Conservation (phyloP, 2,329 filamentous ascomycete species). For the Plenodomus biglobosus region DNA sequence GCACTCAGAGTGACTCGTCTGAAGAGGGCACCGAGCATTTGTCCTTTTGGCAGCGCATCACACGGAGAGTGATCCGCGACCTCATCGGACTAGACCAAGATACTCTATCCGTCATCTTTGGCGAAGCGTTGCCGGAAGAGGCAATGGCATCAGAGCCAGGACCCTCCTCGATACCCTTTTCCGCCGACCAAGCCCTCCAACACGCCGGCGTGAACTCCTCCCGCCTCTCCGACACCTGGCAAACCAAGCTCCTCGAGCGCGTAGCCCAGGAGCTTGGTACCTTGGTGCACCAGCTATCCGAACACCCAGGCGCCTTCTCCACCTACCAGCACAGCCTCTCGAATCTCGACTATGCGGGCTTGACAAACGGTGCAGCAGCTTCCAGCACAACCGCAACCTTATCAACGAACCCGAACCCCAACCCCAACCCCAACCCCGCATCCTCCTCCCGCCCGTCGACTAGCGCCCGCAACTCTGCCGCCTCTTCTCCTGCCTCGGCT, state of each 20-base stretch:
- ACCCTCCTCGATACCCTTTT: conserved; percentile 13
- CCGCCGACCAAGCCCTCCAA: conserved; percentile 22
- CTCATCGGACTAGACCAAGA: conserved; percentile 88
- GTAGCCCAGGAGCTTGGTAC: conserved; percentile 85
- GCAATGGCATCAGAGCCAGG: conserved; percentile 5
- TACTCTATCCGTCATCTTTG: conserved; percentile 81
- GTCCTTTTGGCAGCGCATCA: conserved; percentile 78
- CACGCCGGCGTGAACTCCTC: conserved; percentile 31
- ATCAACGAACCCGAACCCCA: conserved; percentile 23
- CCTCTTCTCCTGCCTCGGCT: conserved; percentile 37
- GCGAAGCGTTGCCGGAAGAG: conserved; percentile 67
- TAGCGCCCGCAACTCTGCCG: too few species aligned
- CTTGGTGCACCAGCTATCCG: conserved; percentile 78
- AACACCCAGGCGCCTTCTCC: conserved; percentile 85
- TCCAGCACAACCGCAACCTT: conserved; percentile 19
- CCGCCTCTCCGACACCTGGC: conserved; percentile 58
- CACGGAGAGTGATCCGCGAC: conserved; percentile 82
- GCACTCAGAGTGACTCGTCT: conserved; percentile 38
- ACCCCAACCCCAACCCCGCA: conserved; percentile 33
- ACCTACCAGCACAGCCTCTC: conserved; percentile 67
- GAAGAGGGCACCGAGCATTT: conserved; percentile 57
- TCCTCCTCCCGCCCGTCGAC: too few species aligned
- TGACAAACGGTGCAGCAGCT: conserved; percentile 58
- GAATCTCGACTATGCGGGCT: conserved; percentile 73
- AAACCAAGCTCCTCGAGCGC: conserved; percentile 75